A percentile compares a stretch with the other conserved stretches of the same genome.
These are phyloP conservation scores for Rhynchospora breviuscula DNA, from an alignment of 176 grass and related monocot species.

Conservation along the genomic window DNA sequence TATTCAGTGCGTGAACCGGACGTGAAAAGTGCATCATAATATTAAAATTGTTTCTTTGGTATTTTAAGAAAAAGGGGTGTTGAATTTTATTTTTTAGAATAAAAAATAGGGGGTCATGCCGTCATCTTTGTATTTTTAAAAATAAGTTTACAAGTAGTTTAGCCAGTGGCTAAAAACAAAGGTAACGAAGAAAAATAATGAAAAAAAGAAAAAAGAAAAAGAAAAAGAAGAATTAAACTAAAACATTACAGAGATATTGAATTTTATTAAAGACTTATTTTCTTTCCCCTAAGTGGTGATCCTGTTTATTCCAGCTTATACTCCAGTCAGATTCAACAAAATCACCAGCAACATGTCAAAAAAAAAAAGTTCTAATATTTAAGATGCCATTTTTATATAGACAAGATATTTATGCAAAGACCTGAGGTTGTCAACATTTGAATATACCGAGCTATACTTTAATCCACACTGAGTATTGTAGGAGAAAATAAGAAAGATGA, in stretches of 20 bases:
- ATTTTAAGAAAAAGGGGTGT: not conserved
- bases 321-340: not conserved
- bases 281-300: not conserved
- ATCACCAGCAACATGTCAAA: not conserved
- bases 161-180: too few relatives aligned
- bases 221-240: too few relatives aligned
- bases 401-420: not conserved
- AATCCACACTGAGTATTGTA: not conserved
- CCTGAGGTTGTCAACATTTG: not conserved
- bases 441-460: too few relatives aligned
- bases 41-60: not conserved
- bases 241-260: not conserved
- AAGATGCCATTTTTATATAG: not conserved
- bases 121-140: too few relatives aligned
- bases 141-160: too few relatives aligned
- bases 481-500: not conserved
- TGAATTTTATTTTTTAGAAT: not conserved
- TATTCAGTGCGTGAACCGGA: not conserved
- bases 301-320: constrained; percentile 8
- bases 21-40: not conserved
- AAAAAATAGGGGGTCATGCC: too few relatives aligned
- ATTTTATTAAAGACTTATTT: not conserved
- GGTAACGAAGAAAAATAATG: too few relatives aligned
- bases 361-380: not conserved
- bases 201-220: too few relatives aligned